A percentile compares a stretch with the other conserved stretches of the same genome.
phyloP scores from a whole-genome alignment of 169 alveolate genomes.

The Cryptosporidium ubiquitum region DNA sequence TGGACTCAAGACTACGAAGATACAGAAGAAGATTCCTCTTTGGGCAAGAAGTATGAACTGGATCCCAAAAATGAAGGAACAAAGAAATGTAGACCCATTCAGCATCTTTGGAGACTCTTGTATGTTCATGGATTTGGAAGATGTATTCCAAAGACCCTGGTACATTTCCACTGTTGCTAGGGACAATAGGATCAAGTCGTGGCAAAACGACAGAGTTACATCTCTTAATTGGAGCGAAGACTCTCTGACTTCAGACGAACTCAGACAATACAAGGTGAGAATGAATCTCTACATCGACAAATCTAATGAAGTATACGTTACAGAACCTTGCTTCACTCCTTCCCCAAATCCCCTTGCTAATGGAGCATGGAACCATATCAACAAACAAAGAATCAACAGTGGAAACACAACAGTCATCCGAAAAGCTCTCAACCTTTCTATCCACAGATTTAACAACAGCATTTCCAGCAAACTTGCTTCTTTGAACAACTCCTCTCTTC shows the following conservation, averaged over 20 bases:
- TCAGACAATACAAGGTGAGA: conserved; percentile 30
- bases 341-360: conserved; percentile 65
- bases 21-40: conserved; percentile 46
- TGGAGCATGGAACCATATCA: conserved; percentile 73
- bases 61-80: conserved; percentile 70
- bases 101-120: conserved; percentile 72
- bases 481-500: not conserved
- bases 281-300: conserved; percentile 63
- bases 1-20: not conserved
- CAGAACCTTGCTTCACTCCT: conserved; percentile 73
- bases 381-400: conserved; percentile 66
- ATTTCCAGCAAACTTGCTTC: conserved; percentile 1
- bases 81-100: conserved; percentile 61
- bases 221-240: conserved; percentile 73
- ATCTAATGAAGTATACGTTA: conserved; percentile 58
- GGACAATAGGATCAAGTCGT: conserved; percentile 48
- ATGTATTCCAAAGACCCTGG: conserved; percentile 70
- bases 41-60: conserved; percentile 75
- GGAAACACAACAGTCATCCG: conserved; percentile 64
- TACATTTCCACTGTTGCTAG: conserved; percentile 68
- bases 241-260: conserved; percentile 69
- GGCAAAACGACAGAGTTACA: conserved; percentile 64
- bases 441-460: conserved; percentile 14
- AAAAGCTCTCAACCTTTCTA: conserved; percentile 58
- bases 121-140: conserved; percentile 72